Percentiles rank a stretch among this genome's conserved stretches.
These are phyloP conservation scores for Colletotrichum tanaceti DNA, from an alignment of 2,329 filamentous ascomycete species.

Conservation along the genomic window DNA sequence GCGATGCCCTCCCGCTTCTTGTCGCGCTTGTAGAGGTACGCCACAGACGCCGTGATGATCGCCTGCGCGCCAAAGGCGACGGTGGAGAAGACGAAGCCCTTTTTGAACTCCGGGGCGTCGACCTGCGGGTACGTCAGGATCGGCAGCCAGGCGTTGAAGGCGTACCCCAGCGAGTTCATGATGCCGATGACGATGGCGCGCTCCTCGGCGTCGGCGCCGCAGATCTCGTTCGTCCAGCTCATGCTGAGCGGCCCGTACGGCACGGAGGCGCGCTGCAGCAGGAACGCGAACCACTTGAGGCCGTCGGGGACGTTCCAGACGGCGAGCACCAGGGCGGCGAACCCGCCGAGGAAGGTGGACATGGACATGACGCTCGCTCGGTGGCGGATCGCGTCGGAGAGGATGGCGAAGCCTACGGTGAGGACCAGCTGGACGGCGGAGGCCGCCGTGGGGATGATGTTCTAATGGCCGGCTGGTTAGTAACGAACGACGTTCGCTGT, in stretches of 20 bases:
- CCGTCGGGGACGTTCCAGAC: conserved; percentile 68
- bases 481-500: not conserved
- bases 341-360: conserved; percentile 32
- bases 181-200: conserved; percentile 37
- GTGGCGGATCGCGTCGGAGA: conserved; percentile 35
- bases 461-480: not conserved
- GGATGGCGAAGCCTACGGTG: conserved; percentile 32
- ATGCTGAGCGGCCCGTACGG: conserved; percentile 34
- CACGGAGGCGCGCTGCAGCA: conserved; percentile 46
- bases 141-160: conserved; percentile 68
- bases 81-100: conserved; percentile 54
- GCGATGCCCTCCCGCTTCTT: conserved; percentile 14
- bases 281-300: conserved; percentile 65
- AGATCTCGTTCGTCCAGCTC: conserved; percentile 39
- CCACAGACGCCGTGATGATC: conserved; percentile 15
- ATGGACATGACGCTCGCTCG: conserved; percentile 35
- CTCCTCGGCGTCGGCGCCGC: conserved; percentile 33
- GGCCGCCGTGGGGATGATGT: conserved; percentile 35
- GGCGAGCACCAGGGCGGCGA: conserved; percentile 54
- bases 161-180: conserved; percentile 45
- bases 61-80: conserved; percentile 30
- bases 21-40: conserved; percentile 27
- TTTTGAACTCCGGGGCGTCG: conserved; percentile 56
- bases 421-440: conserved; percentile 34
- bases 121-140: conserved; percentile 62